Conservation (phyloP, 257 asterid genomes). For the Nicotiana tomentosiformis region DNA sequence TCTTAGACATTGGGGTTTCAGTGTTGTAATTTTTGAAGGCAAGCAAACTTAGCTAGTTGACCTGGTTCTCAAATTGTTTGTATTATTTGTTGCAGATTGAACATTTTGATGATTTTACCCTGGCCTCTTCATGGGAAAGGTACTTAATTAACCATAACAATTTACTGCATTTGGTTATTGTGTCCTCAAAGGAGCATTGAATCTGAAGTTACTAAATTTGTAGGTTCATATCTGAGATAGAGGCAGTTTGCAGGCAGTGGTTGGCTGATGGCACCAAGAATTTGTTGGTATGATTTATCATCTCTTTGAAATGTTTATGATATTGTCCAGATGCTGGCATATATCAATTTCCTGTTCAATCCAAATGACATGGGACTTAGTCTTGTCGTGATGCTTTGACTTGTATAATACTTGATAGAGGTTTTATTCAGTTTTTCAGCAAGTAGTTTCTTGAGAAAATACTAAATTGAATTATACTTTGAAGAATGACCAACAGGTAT, state of each 20-base stretch:
- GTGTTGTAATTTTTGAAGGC: neutral
- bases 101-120: constrained; percentile 85
- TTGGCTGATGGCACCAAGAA: constrained; percentile 70
- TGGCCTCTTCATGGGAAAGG: constrained; percentile 97
- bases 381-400: constrained; percentile 2
- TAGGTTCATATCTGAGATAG: constrained; percentile 90
- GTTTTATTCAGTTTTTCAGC: neutral
- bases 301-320: neutral
- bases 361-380: neutral
- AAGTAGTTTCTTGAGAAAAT: neutral
- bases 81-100: constrained; percentile 51
- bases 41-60: too few species aligned
- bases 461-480: neutral
- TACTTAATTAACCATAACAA: neutral
- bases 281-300: constrained; percentile 47
- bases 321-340: neutral
- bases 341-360: neutral
- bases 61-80: neutral
- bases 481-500: neutral
- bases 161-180: neutral
- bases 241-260: constrained; percentile 91
- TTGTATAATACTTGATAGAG: neutral
- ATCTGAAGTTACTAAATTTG: neutral
- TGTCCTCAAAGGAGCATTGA: neutral
- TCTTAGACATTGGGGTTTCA: too few species aligned